Evolutionary conservation across 208 protist genomes (phyloP).

Genomic region (Leishmania amazonensis): DNA sequence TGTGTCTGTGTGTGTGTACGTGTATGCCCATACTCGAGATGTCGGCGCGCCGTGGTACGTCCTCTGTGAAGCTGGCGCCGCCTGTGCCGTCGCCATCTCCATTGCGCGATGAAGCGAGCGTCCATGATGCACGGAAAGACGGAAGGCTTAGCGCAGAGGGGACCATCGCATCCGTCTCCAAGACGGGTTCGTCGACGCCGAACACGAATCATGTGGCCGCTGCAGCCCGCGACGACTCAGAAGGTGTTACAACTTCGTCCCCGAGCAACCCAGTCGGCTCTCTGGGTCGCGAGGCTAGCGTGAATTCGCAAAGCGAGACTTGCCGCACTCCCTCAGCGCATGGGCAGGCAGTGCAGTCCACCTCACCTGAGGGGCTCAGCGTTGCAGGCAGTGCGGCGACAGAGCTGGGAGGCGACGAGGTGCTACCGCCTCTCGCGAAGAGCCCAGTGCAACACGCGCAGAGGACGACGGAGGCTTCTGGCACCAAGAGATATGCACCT

Average conservation of each 20-base stretch:
- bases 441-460: slow-evolving; percentile 4
- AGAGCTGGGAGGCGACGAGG: background rate
- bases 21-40: background rate
- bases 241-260: slow-evolving; percentile 14
- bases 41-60: slow-evolving; percentile 18
- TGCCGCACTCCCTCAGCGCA: slow-evolving; percentile 11
- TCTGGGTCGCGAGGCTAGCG: background rate
- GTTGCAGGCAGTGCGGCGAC: background rate
- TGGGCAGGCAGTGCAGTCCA: slow-evolving; percentile 4
- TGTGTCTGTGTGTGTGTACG: background rate
- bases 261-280: slow-evolving; percentile 1
- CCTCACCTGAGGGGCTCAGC: background rate
- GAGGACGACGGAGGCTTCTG: background rate
- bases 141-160: slow-evolving; percentile 16
- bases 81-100: slow-evolving; percentile 37
- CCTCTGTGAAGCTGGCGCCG: slow-evolving; percentile 25
- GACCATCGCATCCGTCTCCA: slow-evolving; percentile 3
- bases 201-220: slow-evolving; percentile 17
- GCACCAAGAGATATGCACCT: background rate
- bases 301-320: background rate
- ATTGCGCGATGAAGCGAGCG: slow-evolving; percentile 11
- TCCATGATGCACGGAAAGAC: background rate
- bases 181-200: slow-evolving; percentile 19
- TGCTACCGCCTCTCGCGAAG: slow-evolving; percentile 12
- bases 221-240: slow-evolving; percentile 3